phyloP scores from a whole-genome alignment of 2,329 filamentous ascomycete species.

The Amesomyces nigricolor region DNA sequence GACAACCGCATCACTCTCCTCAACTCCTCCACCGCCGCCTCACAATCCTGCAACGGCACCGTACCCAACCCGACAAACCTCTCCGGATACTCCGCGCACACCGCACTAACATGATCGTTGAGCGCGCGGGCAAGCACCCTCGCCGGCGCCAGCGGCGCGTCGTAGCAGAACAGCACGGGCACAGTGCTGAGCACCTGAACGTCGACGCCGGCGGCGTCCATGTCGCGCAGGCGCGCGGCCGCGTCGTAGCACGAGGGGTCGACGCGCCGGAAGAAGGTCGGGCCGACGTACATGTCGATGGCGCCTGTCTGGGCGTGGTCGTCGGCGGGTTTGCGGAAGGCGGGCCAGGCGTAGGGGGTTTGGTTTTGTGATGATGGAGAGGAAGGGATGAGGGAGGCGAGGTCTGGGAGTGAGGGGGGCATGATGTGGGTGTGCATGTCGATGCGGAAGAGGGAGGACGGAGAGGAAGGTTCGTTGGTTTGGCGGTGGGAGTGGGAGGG shows the following conservation, averaged over 20 bases:
- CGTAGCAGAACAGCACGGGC: constrained; percentile 36
- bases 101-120: constrained; percentile 31
- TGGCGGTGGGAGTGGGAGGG: background rate
- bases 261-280: constrained; percentile 33
- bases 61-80: constrained; percentile 33
- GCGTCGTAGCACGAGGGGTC: constrained; percentile 32
- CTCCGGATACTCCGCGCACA: constrained; percentile 25
- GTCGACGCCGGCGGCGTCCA: constrained; percentile 33
- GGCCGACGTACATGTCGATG: constrained; percentile 34
- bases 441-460: constrained; percentile 30
- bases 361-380: background rate
- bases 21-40: constrained; percentile 29
- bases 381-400: constrained; percentile 40
- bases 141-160: constrained; percentile 29
- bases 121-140: constrained; percentile 29
- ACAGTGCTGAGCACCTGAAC: constrained; percentile 34
- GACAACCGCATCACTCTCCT: constrained; percentile 22
- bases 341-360: constrained; percentile 32
- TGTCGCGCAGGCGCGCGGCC: constrained; percentile 28
- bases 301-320: constrained; percentile 8
- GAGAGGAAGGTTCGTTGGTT: constrained; percentile 2
- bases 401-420: constrained; percentile 34
- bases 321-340: constrained; percentile 25
- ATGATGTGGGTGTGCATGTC: constrained; percentile 37
- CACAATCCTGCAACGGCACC: constrained; percentile 31